Conservation (phyloP, 306 rosid species). For the Prunus salicina region DNA sequence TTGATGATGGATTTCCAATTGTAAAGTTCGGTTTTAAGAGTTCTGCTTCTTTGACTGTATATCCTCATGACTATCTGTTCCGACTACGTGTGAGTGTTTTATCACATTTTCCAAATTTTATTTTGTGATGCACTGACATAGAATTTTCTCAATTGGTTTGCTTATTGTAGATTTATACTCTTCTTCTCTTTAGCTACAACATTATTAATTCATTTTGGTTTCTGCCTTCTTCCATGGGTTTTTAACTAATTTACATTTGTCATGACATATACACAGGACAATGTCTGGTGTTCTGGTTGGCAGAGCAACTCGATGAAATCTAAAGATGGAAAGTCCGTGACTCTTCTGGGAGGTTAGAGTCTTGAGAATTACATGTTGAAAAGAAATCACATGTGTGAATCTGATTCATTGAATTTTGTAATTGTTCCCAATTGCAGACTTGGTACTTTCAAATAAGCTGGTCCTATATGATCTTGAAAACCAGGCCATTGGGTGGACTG, state of each 20-base stretch:
- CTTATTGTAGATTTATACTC: neutral
- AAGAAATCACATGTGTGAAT: neutral
- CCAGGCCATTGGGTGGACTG: slow-evolving; percentile 69
- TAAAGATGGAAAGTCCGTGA: slow-evolving; percentile 41
- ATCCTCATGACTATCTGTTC: slow-evolving; percentile 81
- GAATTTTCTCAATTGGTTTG: neutral
- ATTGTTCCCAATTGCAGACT: slow-evolving; percentile 53
- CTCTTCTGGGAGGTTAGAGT: slow-evolving; percentile 76
- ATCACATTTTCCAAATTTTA: neutral
- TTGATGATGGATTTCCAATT: slow-evolving; percentile 66
- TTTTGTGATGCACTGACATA: neutral
- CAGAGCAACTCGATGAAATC: slow-evolving; percentile 39
- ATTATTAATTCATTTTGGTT: neutral
- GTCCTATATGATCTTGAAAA: slow-evolving; percentile 70
- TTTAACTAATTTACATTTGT: slow-evolving; percentile 3
- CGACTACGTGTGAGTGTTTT: slow-evolving; percentile 32
- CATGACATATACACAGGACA: slow-evolving; percentile 35
- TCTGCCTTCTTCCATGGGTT: neutral
- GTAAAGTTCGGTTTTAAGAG: slow-evolving; percentile 57
- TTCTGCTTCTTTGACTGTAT: slow-evolving; percentile 43
- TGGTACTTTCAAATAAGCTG: slow-evolving; percentile 74
- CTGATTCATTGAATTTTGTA: neutral
- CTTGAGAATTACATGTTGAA: neutral
- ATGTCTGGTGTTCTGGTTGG: slow-evolving; percentile 63
- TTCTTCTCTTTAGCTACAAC: neutral